Evolutionary conservation across 768 basidiomycete species (phyloP).

Genomic region (Xerocomus potaroensis): DNA sequence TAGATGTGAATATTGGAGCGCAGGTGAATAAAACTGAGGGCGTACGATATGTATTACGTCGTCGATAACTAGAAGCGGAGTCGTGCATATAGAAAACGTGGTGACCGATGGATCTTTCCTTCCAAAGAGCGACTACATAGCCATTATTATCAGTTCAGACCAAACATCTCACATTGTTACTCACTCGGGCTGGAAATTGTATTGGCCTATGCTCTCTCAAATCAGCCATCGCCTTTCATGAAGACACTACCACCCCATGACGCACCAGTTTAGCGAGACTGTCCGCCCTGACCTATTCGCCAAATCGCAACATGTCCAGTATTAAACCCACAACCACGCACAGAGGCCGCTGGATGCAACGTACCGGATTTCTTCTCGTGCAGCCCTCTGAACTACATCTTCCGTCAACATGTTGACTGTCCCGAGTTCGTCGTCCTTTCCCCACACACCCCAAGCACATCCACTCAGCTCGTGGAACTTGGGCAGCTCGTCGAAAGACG

Average conservation of each 20-base stretch:
- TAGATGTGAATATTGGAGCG: not conserved
- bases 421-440: conserved; percentile 59
- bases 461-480: conserved; percentile 41
- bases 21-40: not conserved
- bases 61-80: conserved; percentile 25
- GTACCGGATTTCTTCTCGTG: conserved; percentile 54
- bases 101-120: conserved; percentile 51
- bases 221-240: no score
- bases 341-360: conserved; percentile 21
- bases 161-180: not conserved
- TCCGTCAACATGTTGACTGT: conserved; percentile 64
- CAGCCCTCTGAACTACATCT: conserved; percentile 55
- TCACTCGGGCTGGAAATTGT: conserved; percentile 61
- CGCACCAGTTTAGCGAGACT: conserved; percentile 61
- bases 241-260: no score
- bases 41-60: conserved; percentile 57
- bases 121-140: conserved; percentile 50
- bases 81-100: conserved; percentile 29
- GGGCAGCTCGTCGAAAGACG: conserved; percentile 48
- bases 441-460: conserved; percentile 71
- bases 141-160: not conserved
- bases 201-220: conserved; percentile 46
- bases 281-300: conserved; percentile 46
- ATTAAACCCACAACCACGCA: not conserved
- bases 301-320: not conserved